These are phyloP conservation scores for Fremontodendron californicum DNA, from an alignment of 345 rosid species.

Conservation along the genomic window DNA sequence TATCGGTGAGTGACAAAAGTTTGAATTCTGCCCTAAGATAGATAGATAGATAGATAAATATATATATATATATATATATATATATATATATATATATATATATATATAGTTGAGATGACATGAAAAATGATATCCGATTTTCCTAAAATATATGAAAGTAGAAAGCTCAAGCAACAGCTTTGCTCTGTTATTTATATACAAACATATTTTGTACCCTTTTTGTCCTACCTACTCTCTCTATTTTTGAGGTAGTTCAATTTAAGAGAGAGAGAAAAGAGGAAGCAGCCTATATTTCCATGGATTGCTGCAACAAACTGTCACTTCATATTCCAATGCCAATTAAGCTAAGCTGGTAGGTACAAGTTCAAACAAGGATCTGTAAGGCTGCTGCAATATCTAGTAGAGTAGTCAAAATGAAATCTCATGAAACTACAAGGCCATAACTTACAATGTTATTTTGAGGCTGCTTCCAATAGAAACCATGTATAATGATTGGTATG, in stretches of 20 bases:
- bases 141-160: neutral
- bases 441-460: constrained; percentile 61
- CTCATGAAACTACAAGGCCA: neutral
- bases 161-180: neutral
- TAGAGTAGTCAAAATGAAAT: neutral
- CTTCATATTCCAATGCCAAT: constrained; percentile 41
- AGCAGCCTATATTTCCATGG: neutral
- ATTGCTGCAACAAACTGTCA: neutral
- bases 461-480: constrained; percentile 76
- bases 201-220: neutral
- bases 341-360: constrained; percentile 36
- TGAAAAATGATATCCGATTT: too few species aligned
- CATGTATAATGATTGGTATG: constrained; percentile 58
- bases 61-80: neutral
- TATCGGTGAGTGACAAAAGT: too few species aligned
- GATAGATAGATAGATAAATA: too few species aligned
- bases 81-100: too few species aligned
- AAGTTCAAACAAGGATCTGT: neutral
- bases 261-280: neutral
- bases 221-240: neutral
- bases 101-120: neutral
- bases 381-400: neutral
- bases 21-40: too few species aligned
- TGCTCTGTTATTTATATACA: neutral
- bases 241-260: neutral